Conservation (phyloP, 2,329 filamentous ascomycete genomes). For the Didymellaceae sp. region DNA sequence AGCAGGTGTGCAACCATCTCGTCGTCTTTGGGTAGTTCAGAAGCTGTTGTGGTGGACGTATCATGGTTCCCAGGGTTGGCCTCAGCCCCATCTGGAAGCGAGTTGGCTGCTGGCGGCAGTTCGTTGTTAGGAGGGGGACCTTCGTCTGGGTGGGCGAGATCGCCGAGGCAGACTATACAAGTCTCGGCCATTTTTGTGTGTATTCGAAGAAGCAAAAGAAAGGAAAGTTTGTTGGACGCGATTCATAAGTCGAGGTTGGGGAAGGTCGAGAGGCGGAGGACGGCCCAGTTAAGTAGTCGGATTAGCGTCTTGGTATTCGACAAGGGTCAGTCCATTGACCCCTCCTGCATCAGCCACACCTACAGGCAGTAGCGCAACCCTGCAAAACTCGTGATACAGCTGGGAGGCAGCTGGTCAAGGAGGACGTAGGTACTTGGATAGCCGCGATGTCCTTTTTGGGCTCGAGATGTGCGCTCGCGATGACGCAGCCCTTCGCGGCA, state of each 20-base stretch:
- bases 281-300: conserved; percentile 30
- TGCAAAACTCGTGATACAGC: conserved; percentile 24
- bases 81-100: conserved; percentile 36
- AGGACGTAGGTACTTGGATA: not conserved
- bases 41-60: conserved; percentile 22
- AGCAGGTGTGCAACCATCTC: conserved; percentile 66
- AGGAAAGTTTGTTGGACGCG: conserved; percentile 32
- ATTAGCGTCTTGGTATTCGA: conserved; percentile 23
- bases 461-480: not conserved
- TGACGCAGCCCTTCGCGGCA: conserved; percentile 11
- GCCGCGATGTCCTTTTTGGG: not conserved
- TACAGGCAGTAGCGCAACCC: conserved; percentile 29
- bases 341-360: conserved; percentile 30
- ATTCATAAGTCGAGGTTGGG: conserved; percentile 46
- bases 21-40: conserved; percentile 51
- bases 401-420: not conserved
- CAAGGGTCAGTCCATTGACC: conserved; percentile 17
- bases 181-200: conserved; percentile 65
- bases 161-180: conserved; percentile 75
- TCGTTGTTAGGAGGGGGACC: conserved; percentile 40
- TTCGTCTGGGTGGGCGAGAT: conserved; percentile 66
- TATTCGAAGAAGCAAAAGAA: conserved; percentile 25
- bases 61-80: conserved; percentile 29
- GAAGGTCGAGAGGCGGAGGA: conserved; percentile 40
- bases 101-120: conserved; percentile 32